These are phyloP conservation scores for Orbilia blumenaviensis DNA, from an alignment of 2,329 filamentous ascomycete genomes.

Conservation along the genomic window DNA sequence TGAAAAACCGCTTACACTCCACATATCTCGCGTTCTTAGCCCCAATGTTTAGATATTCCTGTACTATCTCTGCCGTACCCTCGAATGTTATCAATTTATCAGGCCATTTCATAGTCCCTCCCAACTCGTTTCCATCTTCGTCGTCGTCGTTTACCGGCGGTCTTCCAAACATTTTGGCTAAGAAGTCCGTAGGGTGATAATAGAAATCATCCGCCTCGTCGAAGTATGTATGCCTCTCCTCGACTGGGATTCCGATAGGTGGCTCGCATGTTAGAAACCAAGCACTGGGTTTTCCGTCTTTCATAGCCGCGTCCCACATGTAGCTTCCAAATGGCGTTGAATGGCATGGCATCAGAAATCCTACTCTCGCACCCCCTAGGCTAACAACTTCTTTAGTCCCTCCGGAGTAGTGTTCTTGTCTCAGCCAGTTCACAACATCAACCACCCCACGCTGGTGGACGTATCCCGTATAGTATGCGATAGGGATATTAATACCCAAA, in stretches of 20 bases:
- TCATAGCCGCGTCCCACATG: conserved; percentile 67
- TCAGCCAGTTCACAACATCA: conserved; percentile 77
- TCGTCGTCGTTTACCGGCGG: conserved; percentile 31
- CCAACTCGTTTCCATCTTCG: neutral
- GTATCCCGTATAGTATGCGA: conserved; percentile 77
- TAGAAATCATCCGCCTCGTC: conserved; percentile 96
- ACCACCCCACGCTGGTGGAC: conserved; percentile 84
- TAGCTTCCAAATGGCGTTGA: conserved; percentile 88
- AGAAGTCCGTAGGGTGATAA: conserved; percentile 69
- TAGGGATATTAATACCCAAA: conserved; percentile 72
- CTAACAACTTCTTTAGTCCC: too few relatives aligned
- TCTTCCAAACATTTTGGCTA: conserved; percentile 63
- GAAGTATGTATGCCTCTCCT: conserved; percentile 73
- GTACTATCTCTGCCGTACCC: conserved; percentile 51
- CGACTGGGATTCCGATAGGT: conserved; percentile 34
- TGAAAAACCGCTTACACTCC: conserved; percentile 57
- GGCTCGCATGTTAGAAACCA: conserved; percentile 29
- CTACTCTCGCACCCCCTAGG: conserved; percentile 63
- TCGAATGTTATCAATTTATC: conserved; percentile 56
- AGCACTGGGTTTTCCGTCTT: conserved; percentile 62
- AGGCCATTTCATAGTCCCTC: conserved; percentile 53
- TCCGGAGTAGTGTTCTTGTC: conserved; percentile 65
- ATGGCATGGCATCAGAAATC: conserved; percentile 95
- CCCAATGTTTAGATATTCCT: conserved; percentile 20
- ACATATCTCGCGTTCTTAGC: conserved; percentile 11